phyloP scores from a whole-genome alignment of 2,329 filamentous ascomycete genomes.

The Polychaeton citri region DNA sequence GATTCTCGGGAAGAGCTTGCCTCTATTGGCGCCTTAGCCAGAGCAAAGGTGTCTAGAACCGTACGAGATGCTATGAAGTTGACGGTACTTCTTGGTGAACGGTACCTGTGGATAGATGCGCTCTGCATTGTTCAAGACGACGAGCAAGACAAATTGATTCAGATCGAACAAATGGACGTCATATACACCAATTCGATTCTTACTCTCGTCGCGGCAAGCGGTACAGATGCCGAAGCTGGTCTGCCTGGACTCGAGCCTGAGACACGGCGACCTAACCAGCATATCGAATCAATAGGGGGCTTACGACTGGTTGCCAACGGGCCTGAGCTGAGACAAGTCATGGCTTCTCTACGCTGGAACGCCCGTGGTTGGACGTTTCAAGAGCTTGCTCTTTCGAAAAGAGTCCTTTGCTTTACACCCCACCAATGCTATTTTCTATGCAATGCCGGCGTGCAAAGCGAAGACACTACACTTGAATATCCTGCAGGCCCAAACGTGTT shows the following conservation, averaged over 20 bases:
- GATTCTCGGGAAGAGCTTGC: background rate
- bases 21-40: background rate
- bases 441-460: too few species aligned
- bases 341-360: too few species aligned
- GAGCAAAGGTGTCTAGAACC: slow-evolving; percentile 9
- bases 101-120: slow-evolving; percentile 21
- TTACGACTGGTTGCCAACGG: too few species aligned
- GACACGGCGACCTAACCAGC: background rate
- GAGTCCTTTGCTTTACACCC: background rate
- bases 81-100: slow-evolving; percentile 11
- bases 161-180: slow-evolving; percentile 13
- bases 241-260: background rate
- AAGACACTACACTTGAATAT: too few species aligned
- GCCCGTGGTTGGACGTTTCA: background rate
- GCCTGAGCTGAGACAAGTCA: background rate
- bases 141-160: slow-evolving; percentile 11
- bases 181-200: slow-evolving; percentile 13
- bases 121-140: slow-evolving; percentile 21
- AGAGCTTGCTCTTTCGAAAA: background rate
- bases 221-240: slow-evolving; percentile 3
- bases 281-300: background rate
- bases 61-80: slow-evolving; percentile 15
- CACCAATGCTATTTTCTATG: background rate
- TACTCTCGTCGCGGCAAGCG: slow-evolving; percentile 11
- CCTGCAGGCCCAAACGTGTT: too few species aligned